These are phyloP conservation scores for Globisporangium solare DNA, from an alignment of 352 stramenopile genomes.

Conservation along the genomic window DNA sequence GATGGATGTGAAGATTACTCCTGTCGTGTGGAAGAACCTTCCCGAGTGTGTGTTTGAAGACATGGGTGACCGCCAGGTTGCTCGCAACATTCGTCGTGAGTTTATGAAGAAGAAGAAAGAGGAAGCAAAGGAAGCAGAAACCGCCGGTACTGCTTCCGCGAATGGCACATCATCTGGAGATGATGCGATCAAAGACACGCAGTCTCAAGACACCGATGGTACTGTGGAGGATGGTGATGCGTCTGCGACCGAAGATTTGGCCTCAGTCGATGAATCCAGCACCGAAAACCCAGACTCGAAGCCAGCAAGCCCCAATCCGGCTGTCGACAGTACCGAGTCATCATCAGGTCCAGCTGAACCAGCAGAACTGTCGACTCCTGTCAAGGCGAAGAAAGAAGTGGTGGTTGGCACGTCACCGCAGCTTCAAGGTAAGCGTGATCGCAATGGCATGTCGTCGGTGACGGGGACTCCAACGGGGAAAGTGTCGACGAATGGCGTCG, in stretches of 20 bases:
- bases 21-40: constrained; percentile 80
- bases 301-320: constrained; percentile 35
- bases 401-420: constrained; percentile 10
- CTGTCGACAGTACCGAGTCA: constrained; percentile 23
- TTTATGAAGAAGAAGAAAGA: constrained; percentile 87
- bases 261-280: neutral
- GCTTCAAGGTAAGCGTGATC: constrained; percentile 38
- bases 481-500: constrained; percentile 7
- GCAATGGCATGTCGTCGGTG: constrained; percentile 20
- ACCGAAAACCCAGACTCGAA: neutral
- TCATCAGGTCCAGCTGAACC: constrained; percentile 7
- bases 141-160: constrained; percentile 26
- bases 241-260: constrained; percentile 41
- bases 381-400: constrained; percentile 22
- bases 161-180: constrained; percentile 30
- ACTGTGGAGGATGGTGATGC: constrained; percentile 36
- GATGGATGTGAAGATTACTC: constrained; percentile 87
- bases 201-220: constrained; percentile 55
- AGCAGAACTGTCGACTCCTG: constrained; percentile 17
- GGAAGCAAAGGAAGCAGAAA: constrained; percentile 65
- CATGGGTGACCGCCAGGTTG: constrained; percentile 62
- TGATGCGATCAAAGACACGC: constrained; percentile 41
- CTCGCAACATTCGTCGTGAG: constrained; percentile 59
- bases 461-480: constrained; percentile 22
- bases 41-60: constrained; percentile 84